phyloP scores from a whole-genome alignment of 805 yeast species.

The Starmerella potacharoeniae region DNA sequence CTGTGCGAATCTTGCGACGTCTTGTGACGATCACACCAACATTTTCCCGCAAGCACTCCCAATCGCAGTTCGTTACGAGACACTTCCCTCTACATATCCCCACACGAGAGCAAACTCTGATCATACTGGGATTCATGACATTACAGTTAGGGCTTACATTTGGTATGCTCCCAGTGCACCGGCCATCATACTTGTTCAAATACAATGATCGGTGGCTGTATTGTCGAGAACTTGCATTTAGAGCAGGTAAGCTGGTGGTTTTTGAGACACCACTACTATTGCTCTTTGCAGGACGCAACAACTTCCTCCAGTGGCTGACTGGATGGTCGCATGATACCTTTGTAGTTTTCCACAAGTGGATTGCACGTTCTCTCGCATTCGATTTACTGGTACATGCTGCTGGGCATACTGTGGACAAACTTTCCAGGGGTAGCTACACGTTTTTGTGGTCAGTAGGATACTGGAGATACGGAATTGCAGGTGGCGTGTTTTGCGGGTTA shows the following conservation, averaged over 20 bases:
- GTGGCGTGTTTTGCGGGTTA: conserved; percentile 29
- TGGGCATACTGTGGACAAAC: conserved; percentile 16
- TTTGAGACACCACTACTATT: conserved; percentile 23
- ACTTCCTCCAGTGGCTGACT: conserved; percentile 46
- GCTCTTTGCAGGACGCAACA: conserved; percentile 55
- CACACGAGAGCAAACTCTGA: conserved; percentile 32
- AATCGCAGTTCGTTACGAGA: background rate
- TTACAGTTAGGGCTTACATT: conserved; percentile 27
- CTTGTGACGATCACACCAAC: background rate
- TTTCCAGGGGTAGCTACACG: conserved; percentile 9
- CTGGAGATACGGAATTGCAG: conserved; percentile 20
- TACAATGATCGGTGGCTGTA: conserved; percentile 1
- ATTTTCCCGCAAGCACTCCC: background rate
- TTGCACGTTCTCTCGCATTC: conserved; percentile 21
- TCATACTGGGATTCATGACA: conserved; percentile 28
- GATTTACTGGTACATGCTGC: conserved; percentile 22
- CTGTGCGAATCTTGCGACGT: background rate
- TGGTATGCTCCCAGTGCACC: background rate
- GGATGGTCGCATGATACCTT: conserved; percentile 53
- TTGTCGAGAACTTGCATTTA: background rate
- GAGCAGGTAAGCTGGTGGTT: conserved; percentile 8
- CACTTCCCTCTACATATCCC: conserved; percentile 27
- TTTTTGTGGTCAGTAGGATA: conserved; percentile 9
- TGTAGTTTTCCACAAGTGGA: conserved; percentile 41
- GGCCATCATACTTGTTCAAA: conserved; percentile 5